phyloP scores from a whole-genome alignment of 495 filamentous ascomycete genomes.

The Daldinia vernicosa region DNA sequence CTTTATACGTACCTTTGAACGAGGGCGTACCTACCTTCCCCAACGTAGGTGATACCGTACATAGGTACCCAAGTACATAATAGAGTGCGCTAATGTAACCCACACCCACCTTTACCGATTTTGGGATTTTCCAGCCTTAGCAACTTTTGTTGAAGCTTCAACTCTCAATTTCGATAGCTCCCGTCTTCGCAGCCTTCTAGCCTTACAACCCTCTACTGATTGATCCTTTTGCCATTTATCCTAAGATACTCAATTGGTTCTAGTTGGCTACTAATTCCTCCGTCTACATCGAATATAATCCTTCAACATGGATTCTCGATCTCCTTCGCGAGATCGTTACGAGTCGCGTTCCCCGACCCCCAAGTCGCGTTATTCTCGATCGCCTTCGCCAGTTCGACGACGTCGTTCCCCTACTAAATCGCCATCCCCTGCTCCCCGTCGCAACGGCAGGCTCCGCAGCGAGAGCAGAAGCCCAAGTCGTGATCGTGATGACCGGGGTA shows the following conservation, averaged over 20 bases:
- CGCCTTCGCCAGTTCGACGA: conserved; percentile 46
- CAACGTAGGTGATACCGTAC: background rate
- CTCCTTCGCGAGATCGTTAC: conserved; percentile 43
- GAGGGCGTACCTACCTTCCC: no score
- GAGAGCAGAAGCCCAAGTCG: conserved; percentile 42
- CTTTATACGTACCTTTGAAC: no score
- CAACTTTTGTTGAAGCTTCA: conserved; percentile 2
- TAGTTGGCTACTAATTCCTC: background rate
- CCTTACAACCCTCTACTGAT: background rate
- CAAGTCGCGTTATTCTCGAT: conserved; percentile 46
- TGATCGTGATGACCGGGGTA: conserved; percentile 46
- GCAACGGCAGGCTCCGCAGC: conserved; percentile 46
- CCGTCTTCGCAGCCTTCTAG: background rate
- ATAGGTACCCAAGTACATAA: background rate
- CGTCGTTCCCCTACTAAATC: conserved; percentile 45
- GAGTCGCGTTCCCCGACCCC: conserved; percentile 46
- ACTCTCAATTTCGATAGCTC: background rate
- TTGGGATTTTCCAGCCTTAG: conserved; percentile 8
- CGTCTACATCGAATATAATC: background rate
- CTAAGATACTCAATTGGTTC: background rate
- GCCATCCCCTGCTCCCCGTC: conserved; percentile 34
- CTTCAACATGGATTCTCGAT: conserved; percentile 44
- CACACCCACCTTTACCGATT: background rate
- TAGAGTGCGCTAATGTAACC: background rate
- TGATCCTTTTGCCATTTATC: background rate